Evolutionary conservation across 768 basidiomycete genomes (phyloP), one percentile per base, ranked within the genome.

Genomic region (Lentinula aciculospora): DNA sequence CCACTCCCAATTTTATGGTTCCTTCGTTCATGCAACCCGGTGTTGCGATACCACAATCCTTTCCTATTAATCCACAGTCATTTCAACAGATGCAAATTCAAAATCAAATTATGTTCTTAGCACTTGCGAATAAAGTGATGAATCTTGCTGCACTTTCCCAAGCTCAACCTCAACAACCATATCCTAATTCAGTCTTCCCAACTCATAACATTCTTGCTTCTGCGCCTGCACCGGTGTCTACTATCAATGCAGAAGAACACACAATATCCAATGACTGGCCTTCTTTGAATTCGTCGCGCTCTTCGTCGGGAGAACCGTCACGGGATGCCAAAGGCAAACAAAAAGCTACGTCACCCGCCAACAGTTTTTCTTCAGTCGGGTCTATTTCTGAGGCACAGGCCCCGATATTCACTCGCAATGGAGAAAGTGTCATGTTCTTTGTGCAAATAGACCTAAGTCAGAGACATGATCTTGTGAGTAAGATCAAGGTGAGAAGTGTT

Each of bases 371-470:
- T 57, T 56, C 54, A n/a, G n/a, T n/a, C 17, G 46, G 63, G n/a
- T 57, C 59, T 56, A 60, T 36, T 56, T 60, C 57, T 23, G 25
- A 28, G 10, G 13, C 34, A 36, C 34, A 25, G 19, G 19, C 4
- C 4, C 21, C 32, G 44, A 64, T 86, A 23, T 87, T 88, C 23
- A 69, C 69, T 0, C 65, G 67, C 23, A 64, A 70, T 32, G 85
- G 81, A 3, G 63, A 69, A 51, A 71, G 78, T 0, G 63, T 84
- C 46, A 66, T 71, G 12, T 88, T 89, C 62, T 88, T 81, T 62
- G 83, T 89, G 34, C 85, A 88, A 65, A 73, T 89, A n/a, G 85
- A 86, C 62, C 72, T 86, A 1, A 76, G 76, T 44, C 80, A 81
- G 50, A 76, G 88, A 23, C 69, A 72, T 15, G 68, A 72, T 0